Conservation (phyloP, 192 early-diverging fungal genomes). For the Lobosporangium transversale region DNA sequence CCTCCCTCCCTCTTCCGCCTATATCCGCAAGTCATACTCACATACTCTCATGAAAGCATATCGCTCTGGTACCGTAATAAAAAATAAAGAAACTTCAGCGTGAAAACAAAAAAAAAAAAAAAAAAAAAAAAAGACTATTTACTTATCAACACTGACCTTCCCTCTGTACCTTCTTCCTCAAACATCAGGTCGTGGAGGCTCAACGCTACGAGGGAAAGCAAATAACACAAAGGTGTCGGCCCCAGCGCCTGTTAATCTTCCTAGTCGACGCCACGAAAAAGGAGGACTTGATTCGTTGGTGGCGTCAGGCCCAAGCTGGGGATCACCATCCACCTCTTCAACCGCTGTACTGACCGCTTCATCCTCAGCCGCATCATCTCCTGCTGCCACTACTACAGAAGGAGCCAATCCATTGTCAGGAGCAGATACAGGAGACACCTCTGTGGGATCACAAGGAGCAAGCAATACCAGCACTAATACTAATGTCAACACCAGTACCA, state of each 20-base stretch:
- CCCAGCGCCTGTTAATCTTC: constrained; percentile 43
- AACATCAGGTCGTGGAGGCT: constrained; percentile 16
- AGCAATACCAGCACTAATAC: background rate
- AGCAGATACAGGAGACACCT: constrained; percentile 2
- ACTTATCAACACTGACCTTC: no score
- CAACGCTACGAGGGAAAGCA: constrained; percentile 21
- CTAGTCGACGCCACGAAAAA: constrained; percentile 39
- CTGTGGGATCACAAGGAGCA: constrained; percentile 11
- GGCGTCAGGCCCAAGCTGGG: constrained; percentile 36
- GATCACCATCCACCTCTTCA: constrained; percentile 18
- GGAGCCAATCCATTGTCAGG: constrained; percentile 4
- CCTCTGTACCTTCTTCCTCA: no score
- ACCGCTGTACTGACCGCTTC: constrained; percentile 16
- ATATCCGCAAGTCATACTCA: no score
- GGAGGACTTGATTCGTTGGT: constrained; percentile 28
- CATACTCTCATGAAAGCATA: constrained; percentile 6
- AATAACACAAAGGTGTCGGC: constrained; percentile 33
- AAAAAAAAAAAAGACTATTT: background rate
- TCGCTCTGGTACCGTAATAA: constrained; percentile 20
- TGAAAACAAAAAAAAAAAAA: background rate
- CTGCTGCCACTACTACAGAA: no score
- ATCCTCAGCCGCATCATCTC: constrained; percentile 18
- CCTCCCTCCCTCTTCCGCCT: background rate
- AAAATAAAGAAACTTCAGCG: background rate
- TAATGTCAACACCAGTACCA: background rate